Percentiles rank a stretch among this genome's conserved stretches.
phyloP scores from a whole-genome alignment of 2,329 filamentous ascomycete species.

The Plectosphaerella cucumerina region DNA sequence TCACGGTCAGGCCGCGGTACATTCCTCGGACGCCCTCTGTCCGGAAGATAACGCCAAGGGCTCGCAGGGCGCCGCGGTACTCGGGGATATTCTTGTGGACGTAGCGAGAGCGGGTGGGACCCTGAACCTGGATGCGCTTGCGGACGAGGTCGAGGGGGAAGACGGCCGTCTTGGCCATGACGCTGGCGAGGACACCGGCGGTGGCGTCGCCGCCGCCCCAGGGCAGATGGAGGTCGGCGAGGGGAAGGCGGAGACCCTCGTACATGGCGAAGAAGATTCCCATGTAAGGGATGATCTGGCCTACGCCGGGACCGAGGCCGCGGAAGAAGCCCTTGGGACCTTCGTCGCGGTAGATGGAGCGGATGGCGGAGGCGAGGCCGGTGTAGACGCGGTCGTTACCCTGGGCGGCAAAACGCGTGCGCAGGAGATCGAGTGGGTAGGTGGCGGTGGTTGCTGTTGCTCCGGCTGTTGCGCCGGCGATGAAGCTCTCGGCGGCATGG shows the following conservation, averaged over 20 bases:
- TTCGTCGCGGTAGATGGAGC: slow-evolving; percentile 71
- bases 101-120: slow-evolving; percentile 75
- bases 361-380: slow-evolving; percentile 64
- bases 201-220: slow-evolving; percentile 79
- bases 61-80: slow-evolving; percentile 65
- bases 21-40: slow-evolving; percentile 75
- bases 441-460: slow-evolving; percentile 77
- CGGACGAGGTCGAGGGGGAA: slow-evolving; percentile 91
- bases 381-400: slow-evolving; percentile 75
- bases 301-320: slow-evolving; percentile 74
- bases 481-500: slow-evolving; percentile 69
- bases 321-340: slow-evolving; percentile 81
- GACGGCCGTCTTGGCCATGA: slow-evolving; percentile 81
- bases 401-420: slow-evolving; percentile 95
- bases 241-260: slow-evolving; percentile 64
- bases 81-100: slow-evolving; percentile 84
- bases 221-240: slow-evolving; percentile 53
- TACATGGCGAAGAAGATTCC: slow-evolving; percentile 92
- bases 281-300: slow-evolving; percentile 94
- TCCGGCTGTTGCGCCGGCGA: slow-evolving; percentile 79
- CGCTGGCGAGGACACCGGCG: slow-evolving; percentile 74
- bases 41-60: slow-evolving; percentile 63
- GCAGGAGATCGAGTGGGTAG: slow-evolving; percentile 88
- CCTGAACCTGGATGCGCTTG: slow-evolving; percentile 93
- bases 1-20: slow-evolving; percentile 85